Conservation (phyloP, 2,329 filamentous ascomycete genomes). For the Colletotrichum paranaense region DNA sequence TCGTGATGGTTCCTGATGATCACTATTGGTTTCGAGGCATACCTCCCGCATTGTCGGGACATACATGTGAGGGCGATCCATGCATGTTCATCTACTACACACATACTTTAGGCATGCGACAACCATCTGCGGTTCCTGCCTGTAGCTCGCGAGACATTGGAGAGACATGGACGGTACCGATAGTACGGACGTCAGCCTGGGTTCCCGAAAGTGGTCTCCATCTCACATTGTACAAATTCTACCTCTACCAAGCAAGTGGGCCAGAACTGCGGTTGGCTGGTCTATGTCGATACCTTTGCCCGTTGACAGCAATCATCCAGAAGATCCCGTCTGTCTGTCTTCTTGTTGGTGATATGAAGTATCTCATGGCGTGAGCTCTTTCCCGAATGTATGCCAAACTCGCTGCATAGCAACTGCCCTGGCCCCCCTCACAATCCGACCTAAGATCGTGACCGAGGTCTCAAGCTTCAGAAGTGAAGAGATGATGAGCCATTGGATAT, state of each 20-base stretch:
- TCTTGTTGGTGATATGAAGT: not conserved
- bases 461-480: not conserved
- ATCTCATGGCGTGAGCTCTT: not conserved
- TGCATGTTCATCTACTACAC: not conserved
- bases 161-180: constrained; percentile 1
- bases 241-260: not conserved
- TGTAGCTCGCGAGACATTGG: not conserved
- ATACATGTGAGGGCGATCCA: not conserved
- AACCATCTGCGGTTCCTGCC: not conserved
- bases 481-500: not conserved
- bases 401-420: not conserved
- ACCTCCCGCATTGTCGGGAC: not conserved
- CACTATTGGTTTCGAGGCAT: not conserved
- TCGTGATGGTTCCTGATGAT: not conserved
- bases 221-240: not conserved
- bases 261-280: not conserved
- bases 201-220: constrained; percentile 11
- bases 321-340: not conserved
- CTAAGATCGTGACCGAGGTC: too few relatives aligned
- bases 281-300: not conserved
- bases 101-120: not conserved
- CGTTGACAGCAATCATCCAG: not conserved
- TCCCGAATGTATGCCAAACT: not conserved
- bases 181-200: not conserved
- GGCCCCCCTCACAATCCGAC: not conserved